phyloP scores from a whole-genome alignment of 1,284 basidiomycete species.

The Cryptococcus sp. region DNA sequence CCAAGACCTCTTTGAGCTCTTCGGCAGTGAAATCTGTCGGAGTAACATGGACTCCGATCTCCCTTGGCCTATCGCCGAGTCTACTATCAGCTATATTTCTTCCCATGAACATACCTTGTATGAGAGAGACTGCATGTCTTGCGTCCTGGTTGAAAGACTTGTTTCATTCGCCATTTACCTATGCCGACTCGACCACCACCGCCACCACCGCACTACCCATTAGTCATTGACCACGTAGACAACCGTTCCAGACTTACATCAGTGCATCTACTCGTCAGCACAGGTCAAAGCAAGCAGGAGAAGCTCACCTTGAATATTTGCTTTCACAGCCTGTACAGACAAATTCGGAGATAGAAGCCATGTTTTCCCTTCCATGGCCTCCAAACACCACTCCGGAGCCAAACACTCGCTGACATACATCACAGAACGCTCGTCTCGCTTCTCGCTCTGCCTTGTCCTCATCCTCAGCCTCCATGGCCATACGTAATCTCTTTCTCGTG shows the following conservation, averaged over 20 bases:
- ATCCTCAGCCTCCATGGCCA: slow-evolving; percentile 35
- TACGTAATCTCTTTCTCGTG: slow-evolving; percentile 39
- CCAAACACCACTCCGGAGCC: slow-evolving; percentile 33
- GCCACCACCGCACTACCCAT: slow-evolving; percentile 44
- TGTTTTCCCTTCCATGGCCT: slow-evolving; percentile 14
- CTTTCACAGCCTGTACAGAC: slow-evolving; percentile 37
- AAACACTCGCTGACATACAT: slow-evolving; percentile 44
- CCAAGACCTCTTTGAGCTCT: slow-evolving; percentile 44
- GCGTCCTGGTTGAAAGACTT: slow-evolving; percentile 48
- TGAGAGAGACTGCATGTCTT: slow-evolving; percentile 50
- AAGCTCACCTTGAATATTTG: slow-evolving; percentile 39
- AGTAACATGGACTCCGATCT: slow-evolving; percentile 45
- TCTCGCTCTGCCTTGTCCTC: slow-evolving; percentile 26
- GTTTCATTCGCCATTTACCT: slow-evolving; percentile 51
- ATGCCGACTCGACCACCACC: slow-evolving; percentile 48
- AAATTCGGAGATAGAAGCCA: slow-evolving; percentile 35
- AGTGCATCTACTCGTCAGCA: slow-evolving; percentile 13
- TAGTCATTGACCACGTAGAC: slow-evolving; percentile 1
- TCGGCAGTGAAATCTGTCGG: slow-evolving; percentile 41
- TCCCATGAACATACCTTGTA: slow-evolving; percentile 20
- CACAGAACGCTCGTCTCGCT: slow-evolving; percentile 32
- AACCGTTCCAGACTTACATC: slow-evolving; percentile 16
- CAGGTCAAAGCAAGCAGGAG: not conserved
- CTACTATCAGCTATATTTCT: slow-evolving; percentile 9
- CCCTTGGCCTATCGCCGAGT: slow-evolving; percentile 41